A percentile compares a stretch with the other conserved stretches of the same genome.
These are phyloP conservation scores for Neospermospora avenae DNA, from an alignment of 2,329 filamentous ascomycete species.

Conservation along the genomic window DNA sequence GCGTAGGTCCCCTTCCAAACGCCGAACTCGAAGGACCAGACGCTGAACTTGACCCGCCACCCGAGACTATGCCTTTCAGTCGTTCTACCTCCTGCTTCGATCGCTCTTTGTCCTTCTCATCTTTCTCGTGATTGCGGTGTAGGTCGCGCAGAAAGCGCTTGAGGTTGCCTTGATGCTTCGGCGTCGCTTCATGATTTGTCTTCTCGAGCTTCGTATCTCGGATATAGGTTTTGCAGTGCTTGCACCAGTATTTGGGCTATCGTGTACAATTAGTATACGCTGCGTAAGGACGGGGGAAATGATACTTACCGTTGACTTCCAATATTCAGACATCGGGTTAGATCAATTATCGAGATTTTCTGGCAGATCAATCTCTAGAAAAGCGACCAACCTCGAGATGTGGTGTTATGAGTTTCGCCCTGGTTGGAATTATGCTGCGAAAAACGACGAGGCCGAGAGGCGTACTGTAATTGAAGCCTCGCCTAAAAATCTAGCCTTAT, in stretches of 20 bases:
- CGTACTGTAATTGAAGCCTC: constrained; percentile 11
- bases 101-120: constrained; percentile 76
- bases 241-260: constrained; percentile 92
- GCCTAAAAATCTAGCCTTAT: constrained; percentile 24
- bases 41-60: constrained; percentile 29
- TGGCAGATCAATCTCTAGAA: not conserved
- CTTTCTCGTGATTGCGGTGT: constrained; percentile 77
- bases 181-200: constrained; percentile 83
- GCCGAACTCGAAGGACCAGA: constrained; percentile 26
- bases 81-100: constrained; percentile 83
- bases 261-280: constrained; percentile 15
- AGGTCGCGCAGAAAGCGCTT: constrained; percentile 88
- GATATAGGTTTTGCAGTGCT: constrained; percentile 87
- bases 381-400: not conserved
- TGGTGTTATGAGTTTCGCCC: not conserved
- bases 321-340: constrained; percentile 83
- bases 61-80: constrained; percentile 71
- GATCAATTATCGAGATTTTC: not conserved
- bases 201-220: constrained; percentile 90
- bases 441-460: not conserved
- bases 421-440: not conserved
- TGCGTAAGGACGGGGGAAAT: not conserved
- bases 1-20: constrained; percentile 27
- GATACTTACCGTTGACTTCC: constrained; percentile 78
- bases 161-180: constrained; percentile 77